Evolutionary conservation across 345 rosid genomes (phyloP).

Genomic region (Litchi chinensis): DNA sequence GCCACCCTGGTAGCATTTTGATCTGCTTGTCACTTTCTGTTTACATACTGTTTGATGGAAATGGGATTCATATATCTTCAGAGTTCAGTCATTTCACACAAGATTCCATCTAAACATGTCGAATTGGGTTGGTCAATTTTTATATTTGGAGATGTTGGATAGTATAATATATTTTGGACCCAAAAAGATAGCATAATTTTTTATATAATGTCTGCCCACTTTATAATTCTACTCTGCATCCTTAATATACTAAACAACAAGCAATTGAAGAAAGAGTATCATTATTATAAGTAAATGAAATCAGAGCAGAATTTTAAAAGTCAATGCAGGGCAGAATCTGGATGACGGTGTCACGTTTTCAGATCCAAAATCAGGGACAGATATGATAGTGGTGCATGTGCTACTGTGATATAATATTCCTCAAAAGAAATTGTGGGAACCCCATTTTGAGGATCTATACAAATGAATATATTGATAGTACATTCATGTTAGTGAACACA

Average conservation of each 20-base stretch:
- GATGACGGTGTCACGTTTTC: background rate
- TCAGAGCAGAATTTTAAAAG: background rate
- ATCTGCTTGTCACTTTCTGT: background rate
- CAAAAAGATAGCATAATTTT: too few relatives aligned
- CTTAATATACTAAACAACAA: too few relatives aligned
- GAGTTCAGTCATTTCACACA: too few relatives aligned
- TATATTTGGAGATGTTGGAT: too few relatives aligned
- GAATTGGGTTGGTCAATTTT: background rate
- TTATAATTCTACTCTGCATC: too few relatives aligned
- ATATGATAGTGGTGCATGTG: background rate
- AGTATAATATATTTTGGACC: too few relatives aligned
- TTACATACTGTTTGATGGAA: too few relatives aligned
- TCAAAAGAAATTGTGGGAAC: background rate
- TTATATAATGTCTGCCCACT: too few relatives aligned
- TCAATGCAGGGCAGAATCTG: background rate
- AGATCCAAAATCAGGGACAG: background rate
- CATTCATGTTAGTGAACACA: too few relatives aligned
- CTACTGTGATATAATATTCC: background rate
- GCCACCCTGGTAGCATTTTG: background rate
- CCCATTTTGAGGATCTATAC: background rate
- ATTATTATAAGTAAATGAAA: background rate
- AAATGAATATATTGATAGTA: too few relatives aligned
- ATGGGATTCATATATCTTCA: background rate
- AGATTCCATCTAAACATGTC: background rate
- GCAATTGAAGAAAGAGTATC: background rate